These are phyloP conservation scores for Aspergillus novoparasiticus DNA, from an alignment of 2,329 filamentous ascomycete genomes.

Conservation along the genomic window DNA sequence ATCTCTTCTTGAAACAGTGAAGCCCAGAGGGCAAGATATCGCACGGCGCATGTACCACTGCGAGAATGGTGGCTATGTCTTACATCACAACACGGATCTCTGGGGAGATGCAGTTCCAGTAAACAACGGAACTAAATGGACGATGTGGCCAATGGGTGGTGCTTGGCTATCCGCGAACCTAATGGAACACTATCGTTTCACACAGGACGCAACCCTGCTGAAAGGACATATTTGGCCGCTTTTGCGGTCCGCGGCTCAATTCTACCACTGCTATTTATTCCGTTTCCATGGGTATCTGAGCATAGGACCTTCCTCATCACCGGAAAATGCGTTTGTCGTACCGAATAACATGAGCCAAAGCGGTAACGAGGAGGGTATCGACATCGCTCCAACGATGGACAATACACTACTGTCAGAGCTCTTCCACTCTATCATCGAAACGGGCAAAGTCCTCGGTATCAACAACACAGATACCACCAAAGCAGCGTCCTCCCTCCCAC, in stretches of 20 bases:
- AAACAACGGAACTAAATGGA: slow-evolving; percentile 42
- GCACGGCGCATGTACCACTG: slow-evolving; percentile 54
- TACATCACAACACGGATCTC: slow-evolving; percentile 60
- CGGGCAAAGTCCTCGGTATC: not conserved
- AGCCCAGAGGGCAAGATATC: slow-evolving; percentile 49
- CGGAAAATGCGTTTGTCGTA: slow-evolving; percentile 22
- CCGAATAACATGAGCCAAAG: slow-evolving; percentile 7
- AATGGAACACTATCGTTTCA: slow-evolving; percentile 60
- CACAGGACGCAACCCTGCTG: slow-evolving; percentile 24
- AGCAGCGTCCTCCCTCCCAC: not conserved
- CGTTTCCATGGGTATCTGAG: slow-evolving; percentile 8
- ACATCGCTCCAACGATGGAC: slow-evolving; percentile 47
- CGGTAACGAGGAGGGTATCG: slow-evolving; percentile 7
- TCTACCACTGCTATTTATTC: slow-evolving; percentile 16
- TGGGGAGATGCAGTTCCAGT: slow-evolving; percentile 59
- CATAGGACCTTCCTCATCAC: slow-evolving; percentile 22
- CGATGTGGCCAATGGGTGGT: slow-evolving; percentile 44
- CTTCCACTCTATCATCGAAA: slow-evolving; percentile 19
- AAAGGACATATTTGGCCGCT: slow-evolving; percentile 16
- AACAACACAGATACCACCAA: slow-evolving; percentile 10
- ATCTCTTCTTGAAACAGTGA: slow-evolving; percentile 40
- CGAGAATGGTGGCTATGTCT: slow-evolving; percentile 56
- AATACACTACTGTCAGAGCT: slow-evolving; percentile 45
- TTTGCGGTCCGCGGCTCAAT: slow-evolving; percentile 14
- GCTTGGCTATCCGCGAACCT: slow-evolving; percentile 64